Percentiles rank a stretch among this genome's conserved stretches.
Conservation (phyloP, 1,284 basidiomycete genomes). For the Kalmanozyma brasiliensis region DNA sequence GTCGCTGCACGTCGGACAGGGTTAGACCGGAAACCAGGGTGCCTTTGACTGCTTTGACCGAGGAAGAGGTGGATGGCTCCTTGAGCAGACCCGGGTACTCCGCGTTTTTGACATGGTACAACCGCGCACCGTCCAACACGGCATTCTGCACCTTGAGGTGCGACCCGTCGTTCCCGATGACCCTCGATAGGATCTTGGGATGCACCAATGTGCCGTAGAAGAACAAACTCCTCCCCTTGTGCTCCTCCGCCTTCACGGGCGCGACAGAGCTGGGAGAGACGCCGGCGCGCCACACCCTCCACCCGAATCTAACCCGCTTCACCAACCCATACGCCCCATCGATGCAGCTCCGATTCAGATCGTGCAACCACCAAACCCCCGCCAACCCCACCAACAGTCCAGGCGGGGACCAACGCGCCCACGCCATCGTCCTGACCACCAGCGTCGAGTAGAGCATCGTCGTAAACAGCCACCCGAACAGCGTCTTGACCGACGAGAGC, state of each 20-base stretch:
- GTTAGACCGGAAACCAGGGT: constrained; percentile 47
- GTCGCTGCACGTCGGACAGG: constrained; percentile 26
- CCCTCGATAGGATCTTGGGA: constrained; percentile 43
- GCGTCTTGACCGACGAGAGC: constrained; percentile 36
- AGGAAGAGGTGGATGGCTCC: background rate
- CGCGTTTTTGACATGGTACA: constrained; percentile 40
- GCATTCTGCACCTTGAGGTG: constrained; percentile 39
- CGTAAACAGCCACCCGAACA: constrained; percentile 34
- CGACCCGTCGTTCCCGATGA: constrained; percentile 42
- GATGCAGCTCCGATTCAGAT: constrained; percentile 22
- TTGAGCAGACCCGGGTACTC: constrained; percentile 52
- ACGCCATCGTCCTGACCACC: constrained; percentile 29
- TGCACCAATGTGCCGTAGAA: constrained; percentile 59
- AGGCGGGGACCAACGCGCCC: constrained; percentile 25
- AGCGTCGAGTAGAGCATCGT: constrained; percentile 16
- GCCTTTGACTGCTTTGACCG: constrained; percentile 34
- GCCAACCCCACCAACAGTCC: constrained; percentile 34
- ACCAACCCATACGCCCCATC: constrained; percentile 28
- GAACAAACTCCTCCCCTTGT: constrained; percentile 25
- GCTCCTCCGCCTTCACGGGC: background rate
- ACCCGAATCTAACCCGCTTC: constrained; percentile 30
- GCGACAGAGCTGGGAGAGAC: background rate
- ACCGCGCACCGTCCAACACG: constrained; percentile 27
- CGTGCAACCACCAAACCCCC: constrained; percentile 29
- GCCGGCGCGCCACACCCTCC: constrained; percentile 13